Percentiles rank a stretch among this genome's conserved stretches.
phyloP scores from a whole-genome alignment of 176 grass and related monocot species.

The Tuctoria greenei region DNA sequence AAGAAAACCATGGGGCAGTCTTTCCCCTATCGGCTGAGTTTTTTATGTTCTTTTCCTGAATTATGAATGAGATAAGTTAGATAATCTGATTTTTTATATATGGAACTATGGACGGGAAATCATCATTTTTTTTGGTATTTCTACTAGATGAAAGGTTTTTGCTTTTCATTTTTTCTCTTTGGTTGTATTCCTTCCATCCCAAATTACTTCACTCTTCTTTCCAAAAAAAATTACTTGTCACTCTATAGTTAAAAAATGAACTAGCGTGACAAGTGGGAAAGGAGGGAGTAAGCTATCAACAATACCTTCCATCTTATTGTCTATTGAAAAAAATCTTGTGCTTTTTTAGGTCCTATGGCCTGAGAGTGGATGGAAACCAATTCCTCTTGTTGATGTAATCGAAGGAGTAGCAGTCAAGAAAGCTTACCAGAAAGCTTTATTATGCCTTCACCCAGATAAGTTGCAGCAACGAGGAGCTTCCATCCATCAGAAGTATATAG shows the following conservation, averaged over 20 bases:
- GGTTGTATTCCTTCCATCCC: too few species aligned
- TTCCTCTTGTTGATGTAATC: conserved; percentile 90
- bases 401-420: conserved; percentile 85
- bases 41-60: too few species aligned
- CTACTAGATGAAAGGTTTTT: conserved; percentile 2
- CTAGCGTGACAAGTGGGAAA: too few species aligned
- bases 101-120: not conserved
- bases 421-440: conserved; percentile 83
- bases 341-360: conserved; percentile 74
- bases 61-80: not conserved
- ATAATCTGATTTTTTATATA: not conserved
- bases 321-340: not conserved
- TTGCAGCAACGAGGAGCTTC: conserved; percentile 72
- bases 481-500: conserved; percentile 83
- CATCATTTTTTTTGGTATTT: not conserved
- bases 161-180: not conserved
- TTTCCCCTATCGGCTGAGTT: too few species aligned
- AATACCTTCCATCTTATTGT: not conserved
- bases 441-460: conserved; percentile 96
- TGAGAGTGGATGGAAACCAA: conserved; percentile 82
- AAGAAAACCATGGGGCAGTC: too few species aligned
- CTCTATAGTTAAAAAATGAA: too few species aligned
- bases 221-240: too few species aligned
- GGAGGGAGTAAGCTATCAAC: conserved; percentile 1
- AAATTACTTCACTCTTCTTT: too few species aligned